These are phyloP conservation scores for Sugiyamaella japonica DNA, from an alignment of 1,139 yeast genomes.

Conservation along the genomic window DNA sequence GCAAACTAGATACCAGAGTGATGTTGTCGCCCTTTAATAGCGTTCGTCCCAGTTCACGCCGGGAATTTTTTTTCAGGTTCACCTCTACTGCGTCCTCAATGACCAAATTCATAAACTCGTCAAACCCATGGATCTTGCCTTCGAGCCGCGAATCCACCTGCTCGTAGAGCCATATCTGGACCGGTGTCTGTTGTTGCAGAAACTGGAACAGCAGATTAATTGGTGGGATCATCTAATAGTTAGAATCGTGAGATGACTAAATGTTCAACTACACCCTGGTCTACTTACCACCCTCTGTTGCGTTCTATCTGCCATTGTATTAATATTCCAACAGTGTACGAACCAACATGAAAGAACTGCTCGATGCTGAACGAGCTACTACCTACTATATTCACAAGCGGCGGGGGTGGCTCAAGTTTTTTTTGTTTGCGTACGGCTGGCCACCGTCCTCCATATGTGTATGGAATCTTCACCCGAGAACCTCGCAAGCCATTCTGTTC, in stretches of 20 bases:
- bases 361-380: neutral
- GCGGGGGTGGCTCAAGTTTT: neutral
- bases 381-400: neutral
- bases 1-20: slow-evolving; percentile 67
- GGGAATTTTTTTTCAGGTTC: slow-evolving; percentile 46
- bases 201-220: slow-evolving; percentile 86
- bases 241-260: neutral
- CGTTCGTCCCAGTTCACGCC: slow-evolving; percentile 50
- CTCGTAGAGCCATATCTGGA: slow-evolving; percentile 85
- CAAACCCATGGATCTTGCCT: slow-evolving; percentile 87
- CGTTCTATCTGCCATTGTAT: slow-evolving; percentile 31
- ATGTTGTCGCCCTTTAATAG: slow-evolving; percentile 93
- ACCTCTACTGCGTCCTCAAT: slow-evolving; percentile 84
- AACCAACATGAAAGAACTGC: neutral
- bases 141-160: slow-evolving; percentile 76
- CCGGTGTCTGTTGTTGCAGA: slow-evolving; percentile 76
- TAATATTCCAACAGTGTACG: neutral
- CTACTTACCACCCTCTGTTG: slow-evolving; percentile 42
- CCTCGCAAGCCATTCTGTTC: neutral
- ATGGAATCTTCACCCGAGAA: too few species aligned
- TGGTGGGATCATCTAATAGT: slow-evolving; percentile 68
- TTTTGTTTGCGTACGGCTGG: neutral
- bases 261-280: slow-evolving; percentile 22
- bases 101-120: slow-evolving; percentile 97
- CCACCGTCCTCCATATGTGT: neutral